Percentiles rank a stretch among this genome's conserved stretches.
Evolutionary conservation across 1,284 basidiomycete genomes (phyloP).

Genomic region (Leucoagaricus sp.): DNA sequence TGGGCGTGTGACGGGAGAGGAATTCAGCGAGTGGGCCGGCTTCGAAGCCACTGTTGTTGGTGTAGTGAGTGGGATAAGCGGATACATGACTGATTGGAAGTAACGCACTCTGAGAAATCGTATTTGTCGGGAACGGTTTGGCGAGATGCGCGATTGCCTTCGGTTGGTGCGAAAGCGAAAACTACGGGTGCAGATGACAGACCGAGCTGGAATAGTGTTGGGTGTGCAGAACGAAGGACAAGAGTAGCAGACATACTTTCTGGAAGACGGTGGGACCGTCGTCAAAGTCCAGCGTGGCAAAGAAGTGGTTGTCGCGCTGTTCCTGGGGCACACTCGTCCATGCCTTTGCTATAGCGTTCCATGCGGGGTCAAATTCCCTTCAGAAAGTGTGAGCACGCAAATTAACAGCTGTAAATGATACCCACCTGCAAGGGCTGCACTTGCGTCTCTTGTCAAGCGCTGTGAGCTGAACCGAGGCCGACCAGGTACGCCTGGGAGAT

Average conservation of each 20-base stretch:
- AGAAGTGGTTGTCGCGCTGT: conserved; percentile 83
- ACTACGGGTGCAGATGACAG: conserved; percentile 84
- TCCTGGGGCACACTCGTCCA: conserved; percentile 67
- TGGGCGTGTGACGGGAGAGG: conserved; percentile 70
- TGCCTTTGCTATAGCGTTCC: conserved; percentile 75
- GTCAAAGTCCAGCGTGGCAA: conserved; percentile 88
- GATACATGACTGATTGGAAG: neutral
- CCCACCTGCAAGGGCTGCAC: conserved; percentile 78
- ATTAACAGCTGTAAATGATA: conserved; percentile 23
- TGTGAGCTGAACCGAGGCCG: conserved; percentile 82
- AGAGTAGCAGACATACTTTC: conserved; percentile 49
- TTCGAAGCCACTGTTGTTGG: conserved; percentile 70
- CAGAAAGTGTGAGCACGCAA: conserved; percentile 11
- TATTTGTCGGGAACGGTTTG: conserved; percentile 65
- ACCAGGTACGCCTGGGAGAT: conserved; percentile 78
- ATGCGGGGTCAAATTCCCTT: conserved; percentile 86
- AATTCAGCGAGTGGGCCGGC: conserved; percentile 76
- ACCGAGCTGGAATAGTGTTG: conserved; percentile 45
- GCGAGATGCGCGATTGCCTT: conserved; percentile 64
- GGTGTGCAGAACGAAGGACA: neutral
- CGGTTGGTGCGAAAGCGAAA: conserved; percentile 71
- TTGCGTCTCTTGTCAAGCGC: conserved; percentile 79
- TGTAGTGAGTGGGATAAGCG: conserved; percentile 6
- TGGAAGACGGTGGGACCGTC: conserved; percentile 76
- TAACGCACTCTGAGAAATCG: conserved; percentile 74